Conservation (phyloP, 2,329 filamentous ascomycete genomes). For the Sordariomycetes sp. region DNA sequence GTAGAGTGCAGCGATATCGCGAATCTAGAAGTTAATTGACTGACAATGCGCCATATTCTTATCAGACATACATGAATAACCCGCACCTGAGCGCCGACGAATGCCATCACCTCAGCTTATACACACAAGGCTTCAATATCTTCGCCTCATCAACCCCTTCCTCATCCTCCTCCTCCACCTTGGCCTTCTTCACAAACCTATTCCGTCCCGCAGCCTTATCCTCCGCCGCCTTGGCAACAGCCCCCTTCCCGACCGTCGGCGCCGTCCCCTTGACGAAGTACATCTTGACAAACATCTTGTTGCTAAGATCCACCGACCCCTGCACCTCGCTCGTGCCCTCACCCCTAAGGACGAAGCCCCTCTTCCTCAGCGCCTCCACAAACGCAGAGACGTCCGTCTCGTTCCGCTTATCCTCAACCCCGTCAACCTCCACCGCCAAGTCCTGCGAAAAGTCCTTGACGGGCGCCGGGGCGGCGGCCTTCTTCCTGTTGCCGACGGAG, state of each 20-base stretch:
- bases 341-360: slow-evolving; percentile 74
- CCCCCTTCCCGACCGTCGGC: slow-evolving; percentile 65
- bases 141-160: slow-evolving; percentile 48
- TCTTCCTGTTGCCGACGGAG: slow-evolving; percentile 58
- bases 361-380: slow-evolving; percentile 63
- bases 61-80: neutral
- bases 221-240: slow-evolving; percentile 22
- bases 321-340: slow-evolving; percentile 24
- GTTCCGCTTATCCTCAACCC: slow-evolving; percentile 44
- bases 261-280: slow-evolving; percentile 76
- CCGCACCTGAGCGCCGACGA: neutral
- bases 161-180: slow-evolving; percentile 37
- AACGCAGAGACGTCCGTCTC: slow-evolving; percentile 85
- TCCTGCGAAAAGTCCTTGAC: slow-evolving; percentile 38
- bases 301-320: slow-evolving; percentile 61
- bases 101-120: slow-evolving; percentile 63
- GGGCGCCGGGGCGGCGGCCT: slow-evolving; percentile 30
- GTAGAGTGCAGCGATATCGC: too few species aligned
- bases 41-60: neutral
- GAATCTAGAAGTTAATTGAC: neutral
- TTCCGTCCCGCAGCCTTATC: slow-evolving; percentile 34
- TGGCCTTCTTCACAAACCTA: slow-evolving; percentile 22
- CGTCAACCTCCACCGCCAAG: slow-evolving; percentile 59
- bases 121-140: slow-evolving; percentile 86
- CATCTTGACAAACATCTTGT: slow-evolving; percentile 99